These are phyloP conservation scores for Claviceps quebecensis DNA, from an alignment of 2,329 filamentous ascomycete genomes.

Conservation along the genomic window DNA sequence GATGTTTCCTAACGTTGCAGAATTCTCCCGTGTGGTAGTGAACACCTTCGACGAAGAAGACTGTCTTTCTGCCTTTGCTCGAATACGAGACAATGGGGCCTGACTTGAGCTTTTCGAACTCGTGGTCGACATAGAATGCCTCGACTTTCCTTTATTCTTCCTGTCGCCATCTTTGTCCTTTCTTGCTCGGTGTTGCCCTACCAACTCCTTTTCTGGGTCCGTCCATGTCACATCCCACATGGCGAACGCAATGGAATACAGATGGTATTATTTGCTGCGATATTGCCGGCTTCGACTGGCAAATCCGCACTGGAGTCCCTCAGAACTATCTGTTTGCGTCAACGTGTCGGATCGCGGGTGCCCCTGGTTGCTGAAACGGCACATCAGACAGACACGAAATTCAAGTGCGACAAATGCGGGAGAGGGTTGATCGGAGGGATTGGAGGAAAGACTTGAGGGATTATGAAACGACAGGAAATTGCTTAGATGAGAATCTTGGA, in stretches of 20 bases:
- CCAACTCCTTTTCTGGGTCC: conserved; percentile 36
- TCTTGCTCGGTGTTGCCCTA: conserved; percentile 36
- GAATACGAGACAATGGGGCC: conserved; percentile 15
- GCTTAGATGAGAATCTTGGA: neutral
- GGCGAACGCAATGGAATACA: conserved; percentile 3
- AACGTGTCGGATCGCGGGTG: conserved; percentile 4
- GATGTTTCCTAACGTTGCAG: neutral
- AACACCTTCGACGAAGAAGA: conserved; percentile 5
- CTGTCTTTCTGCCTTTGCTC: conserved; percentile 10
- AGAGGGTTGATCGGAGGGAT: neutral
- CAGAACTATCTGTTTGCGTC: neutral
- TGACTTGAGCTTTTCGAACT: conserved; percentile 4
- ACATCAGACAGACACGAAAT: neutral
- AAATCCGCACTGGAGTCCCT: neutral
- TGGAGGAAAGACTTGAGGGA: neutral
- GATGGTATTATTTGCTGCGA: neutral
- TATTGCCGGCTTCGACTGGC: neutral
- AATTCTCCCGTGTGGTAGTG: neutral
- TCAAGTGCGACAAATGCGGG: conserved; percentile 1
- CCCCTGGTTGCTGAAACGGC: conserved; percentile 4
- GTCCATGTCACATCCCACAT: conserved; percentile 50
- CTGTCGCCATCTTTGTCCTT: conserved; percentile 24
- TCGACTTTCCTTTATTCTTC: conserved; percentile 2
- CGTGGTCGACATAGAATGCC: conserved; percentile 6
- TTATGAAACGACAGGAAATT: neutral